These are phyloP conservation scores for Diversispora eburnea DNA, from an alignment of 192 early-diverging fungal genomes.

Conservation along the genomic window DNA sequence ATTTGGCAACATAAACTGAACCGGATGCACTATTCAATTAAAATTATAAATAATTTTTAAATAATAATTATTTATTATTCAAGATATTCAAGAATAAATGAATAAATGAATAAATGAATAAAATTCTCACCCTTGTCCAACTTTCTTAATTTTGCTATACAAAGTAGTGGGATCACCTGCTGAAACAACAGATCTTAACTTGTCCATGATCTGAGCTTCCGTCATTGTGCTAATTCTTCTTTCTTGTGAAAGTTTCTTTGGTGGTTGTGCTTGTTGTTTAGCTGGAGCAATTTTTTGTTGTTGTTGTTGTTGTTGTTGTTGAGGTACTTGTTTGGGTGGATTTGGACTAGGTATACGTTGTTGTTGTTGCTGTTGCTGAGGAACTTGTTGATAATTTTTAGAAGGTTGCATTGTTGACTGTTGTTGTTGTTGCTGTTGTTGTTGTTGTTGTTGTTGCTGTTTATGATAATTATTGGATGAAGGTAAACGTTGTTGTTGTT, in stretches of 20 bases:
- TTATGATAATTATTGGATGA: no score
- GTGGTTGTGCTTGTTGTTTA: conserved; percentile 35
- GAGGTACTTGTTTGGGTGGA: conserved; percentile 1
- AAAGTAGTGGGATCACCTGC: conserved; percentile 84
- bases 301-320: conserved; percentile 23
- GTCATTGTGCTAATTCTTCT: conserved; percentile 83
- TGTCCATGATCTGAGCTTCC: conserved; percentile 94
- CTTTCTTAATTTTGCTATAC: conserved; percentile 92
- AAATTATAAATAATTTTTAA: background rate
- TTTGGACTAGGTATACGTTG: conserved; percentile 32
- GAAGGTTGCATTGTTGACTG: background rate
- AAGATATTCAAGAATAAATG: conserved; percentile 4
- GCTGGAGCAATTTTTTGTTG: conserved; percentile 34
- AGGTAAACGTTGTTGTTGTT: background rate
- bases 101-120: background rate
- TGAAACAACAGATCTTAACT: conserved; percentile 84
- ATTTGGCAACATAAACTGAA: conserved; percentile 92
- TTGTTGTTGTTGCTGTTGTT: no score
- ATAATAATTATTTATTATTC: background rate
- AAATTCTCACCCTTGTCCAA: conserved; percentile 84
- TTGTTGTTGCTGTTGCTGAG: conserved; percentile 30
- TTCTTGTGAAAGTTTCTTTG: conserved; percentile 53
- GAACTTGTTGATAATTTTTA: conserved; percentile 16
- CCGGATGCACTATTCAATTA: conserved; percentile 72
- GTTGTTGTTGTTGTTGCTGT: no score